Base-by-base conservation (phyloP, 257 asterid genomes). In the Salvia miltiorrhiza region DNA sequence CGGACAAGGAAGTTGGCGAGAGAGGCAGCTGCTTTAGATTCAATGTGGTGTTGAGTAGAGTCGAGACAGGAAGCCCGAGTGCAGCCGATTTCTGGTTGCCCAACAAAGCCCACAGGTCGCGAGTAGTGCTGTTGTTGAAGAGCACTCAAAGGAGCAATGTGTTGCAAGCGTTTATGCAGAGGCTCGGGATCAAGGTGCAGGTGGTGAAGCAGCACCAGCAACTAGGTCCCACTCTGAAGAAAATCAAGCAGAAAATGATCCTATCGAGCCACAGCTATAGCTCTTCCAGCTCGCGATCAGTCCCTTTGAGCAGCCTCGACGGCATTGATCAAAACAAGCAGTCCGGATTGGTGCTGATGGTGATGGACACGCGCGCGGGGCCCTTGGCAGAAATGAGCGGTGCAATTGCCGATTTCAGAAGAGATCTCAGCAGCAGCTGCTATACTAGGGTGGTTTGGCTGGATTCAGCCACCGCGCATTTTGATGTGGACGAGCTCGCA, bases 1-100 rank as follows among this genome's bases (percentile, higher is more conserved):
- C 83, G 45, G 92, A 89, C 41, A 89, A 87, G 60, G 85, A 87
- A 35, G 43, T 65, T 17, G 85, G 87, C 2, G 85, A 84, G 70
- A 80, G 50, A 48, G 95, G 95, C 5, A 85, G 83, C 19, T 87
- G 91, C 72, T 89, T 92, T 50, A 77, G 79, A 63, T 82, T 87
- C 53, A 85, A 77, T 35, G 76, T 72, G 30, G 63, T 82, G 39
- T 47, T 87, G 4, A 72, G 54, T 17, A 30, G 35, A 30, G 4
- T 30, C 35, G 35, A 30, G 5, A 30, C 35, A 4, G 30, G 30
- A 26, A 26, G 30, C 30, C 30, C 30, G 4, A 26, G 30, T 30
- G 35, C 35, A 30, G 35, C 35, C 35, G 35, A 30, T 30, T 30
- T 30, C 2, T 30, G 35, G 35, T 4, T 2, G 35, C 35, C 35